phyloP scores from a whole-genome alignment of 2,329 filamentous ascomycete genomes.

The Pseudophaeomoniella oleicola region DNA sequence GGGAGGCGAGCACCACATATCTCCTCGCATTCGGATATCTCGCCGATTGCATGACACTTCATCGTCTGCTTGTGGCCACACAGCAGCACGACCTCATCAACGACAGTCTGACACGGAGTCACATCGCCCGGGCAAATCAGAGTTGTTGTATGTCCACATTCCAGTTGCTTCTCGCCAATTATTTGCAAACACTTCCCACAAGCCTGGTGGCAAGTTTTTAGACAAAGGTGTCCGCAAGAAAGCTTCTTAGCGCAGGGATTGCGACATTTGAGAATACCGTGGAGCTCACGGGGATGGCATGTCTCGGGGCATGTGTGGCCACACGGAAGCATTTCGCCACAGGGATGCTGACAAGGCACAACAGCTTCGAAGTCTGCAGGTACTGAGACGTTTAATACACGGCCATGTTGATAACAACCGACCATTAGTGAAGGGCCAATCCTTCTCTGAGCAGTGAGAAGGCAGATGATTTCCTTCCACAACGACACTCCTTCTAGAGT shows the following conservation, averaged over 20 bases:
- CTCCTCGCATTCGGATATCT: constrained; percentile 3
- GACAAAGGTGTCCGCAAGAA: constrained; percentile 9
- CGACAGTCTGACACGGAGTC: constrained; percentile 6
- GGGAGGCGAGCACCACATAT: constrained; percentile 4
- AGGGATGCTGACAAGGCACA: constrained; percentile 10
- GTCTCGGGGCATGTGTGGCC: constrained; percentile 11
- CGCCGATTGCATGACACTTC: constrained; percentile 6
- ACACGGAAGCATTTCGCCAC: constrained; percentile 11
- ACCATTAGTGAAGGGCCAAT: constrained; percentile 12
- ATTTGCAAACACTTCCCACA: constrained; percentile 8
- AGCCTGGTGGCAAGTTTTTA: constrained; percentile 9
- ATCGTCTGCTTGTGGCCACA: constrained; percentile 10
- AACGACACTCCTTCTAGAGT: constrained; percentile 12
- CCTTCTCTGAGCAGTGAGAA: constrained; percentile 8
- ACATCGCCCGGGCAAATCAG: constrained; percentile 8
- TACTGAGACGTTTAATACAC: constrained; percentile 6
- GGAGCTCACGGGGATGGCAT: constrained; percentile 11
- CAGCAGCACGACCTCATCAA: constrained; percentile 3
- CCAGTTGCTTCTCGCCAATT: constrained; percentile 5
- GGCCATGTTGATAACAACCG: constrained; percentile 12
- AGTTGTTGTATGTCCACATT: constrained; percentile 9
- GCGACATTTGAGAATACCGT: constrained; percentile 9
- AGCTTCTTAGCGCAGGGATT: constrained; percentile 8
- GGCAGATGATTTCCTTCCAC: constrained; percentile 14
- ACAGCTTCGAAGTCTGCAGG: constrained; percentile 13